Evolutionary conservation across 768 basidiomycete species (phyloP), one percentile per base, ranked within the genome.

Genomic region (Pisolithus microcarpus): DNA sequence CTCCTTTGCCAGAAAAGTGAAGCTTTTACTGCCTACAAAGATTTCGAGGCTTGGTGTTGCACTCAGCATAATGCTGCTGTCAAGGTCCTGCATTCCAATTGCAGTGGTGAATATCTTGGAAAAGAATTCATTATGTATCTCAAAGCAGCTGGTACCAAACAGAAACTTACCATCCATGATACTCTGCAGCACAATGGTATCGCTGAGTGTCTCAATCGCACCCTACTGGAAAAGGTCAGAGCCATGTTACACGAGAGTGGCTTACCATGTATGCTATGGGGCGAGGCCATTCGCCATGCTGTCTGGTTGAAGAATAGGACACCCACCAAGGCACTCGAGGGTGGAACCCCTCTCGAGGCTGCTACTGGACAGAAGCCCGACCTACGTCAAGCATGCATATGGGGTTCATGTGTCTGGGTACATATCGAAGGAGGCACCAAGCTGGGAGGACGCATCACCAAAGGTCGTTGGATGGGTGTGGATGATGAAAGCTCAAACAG

Each of bases 161-260:
- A 49, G 2, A 38, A 54, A 34, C 3, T 21, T 11, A 60, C 61
- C 7, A 46, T 48, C 11, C 51, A 43, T 7, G 15, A 61, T n/a
- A 58, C 60, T 4, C 62, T 64, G 0, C 55, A 63, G 24, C 62
- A 66, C 39, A 69, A 68, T 46, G 59, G 63, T 9, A 48, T 65
- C 13, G 64, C 66, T 1, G 64, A 69, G 46, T 40, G 60, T 0
- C 58, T 63, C 9, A 68, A 68, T 31, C 57, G 63, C 2, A 67
- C 64, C 0, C 49, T 61, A 1, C 49, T 61, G 11, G 58, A 66
- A 11, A 46, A 52, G 26, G 60, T 56, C 0, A 57, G 61, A 1
- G 58, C 65, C 0, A 61, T 64, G 53, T 53, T 66, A 2, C 52
- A 60, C 21, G 59, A 54, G 15, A 48, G 56, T 15, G 39, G 54